Conservation (phyloP, 192 early-diverging fungal species). For the Podila epigama region DNA sequence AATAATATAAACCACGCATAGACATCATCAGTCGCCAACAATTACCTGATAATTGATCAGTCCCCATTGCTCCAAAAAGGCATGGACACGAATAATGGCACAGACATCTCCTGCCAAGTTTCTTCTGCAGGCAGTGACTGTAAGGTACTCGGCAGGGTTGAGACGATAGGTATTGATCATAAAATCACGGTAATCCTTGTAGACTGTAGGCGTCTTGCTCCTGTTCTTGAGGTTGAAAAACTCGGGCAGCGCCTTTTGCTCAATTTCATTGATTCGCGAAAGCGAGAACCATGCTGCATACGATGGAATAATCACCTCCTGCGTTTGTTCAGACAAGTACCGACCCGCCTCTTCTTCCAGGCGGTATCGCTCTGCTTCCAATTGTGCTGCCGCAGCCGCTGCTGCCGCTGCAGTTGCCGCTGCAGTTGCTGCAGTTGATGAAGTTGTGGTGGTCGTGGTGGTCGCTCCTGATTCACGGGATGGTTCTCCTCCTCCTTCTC, state of each 20-base stretch:
- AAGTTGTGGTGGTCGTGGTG: no score
- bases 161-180: conserved; percentile 98
- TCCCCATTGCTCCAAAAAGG: conserved; percentile 99
- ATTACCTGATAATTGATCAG: conserved; percentile 96
- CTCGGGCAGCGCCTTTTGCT: conserved; percentile 90
- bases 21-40: not conserved
- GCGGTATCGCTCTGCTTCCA: conserved; percentile 45
- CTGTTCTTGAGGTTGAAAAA: conserved; percentile 95
- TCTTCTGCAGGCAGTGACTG: conserved; percentile 96
- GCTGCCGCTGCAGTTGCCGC: conserved; percentile 23
- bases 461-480: no score
- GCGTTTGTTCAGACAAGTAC: conserved; percentile 72
- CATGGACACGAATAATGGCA: conserved; percentile 98
- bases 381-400: conserved; percentile 24
- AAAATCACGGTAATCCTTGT: conserved; percentile 97
- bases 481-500: no score
- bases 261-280: conserved; percentile 82
- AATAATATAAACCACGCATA: not conserved
- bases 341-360: conserved; percentile 74
- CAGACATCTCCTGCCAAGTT: conserved; percentile 99
- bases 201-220: conserved; percentile 92
- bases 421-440: not conserved
- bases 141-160: conserved; percentile 95
- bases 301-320: conserved; percentile 79
- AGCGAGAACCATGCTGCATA: conserved; percentile 96